Base-by-base conservation (phyloP, 768 basidiomycete species). In the Leccinum subgranulosum region DNA sequence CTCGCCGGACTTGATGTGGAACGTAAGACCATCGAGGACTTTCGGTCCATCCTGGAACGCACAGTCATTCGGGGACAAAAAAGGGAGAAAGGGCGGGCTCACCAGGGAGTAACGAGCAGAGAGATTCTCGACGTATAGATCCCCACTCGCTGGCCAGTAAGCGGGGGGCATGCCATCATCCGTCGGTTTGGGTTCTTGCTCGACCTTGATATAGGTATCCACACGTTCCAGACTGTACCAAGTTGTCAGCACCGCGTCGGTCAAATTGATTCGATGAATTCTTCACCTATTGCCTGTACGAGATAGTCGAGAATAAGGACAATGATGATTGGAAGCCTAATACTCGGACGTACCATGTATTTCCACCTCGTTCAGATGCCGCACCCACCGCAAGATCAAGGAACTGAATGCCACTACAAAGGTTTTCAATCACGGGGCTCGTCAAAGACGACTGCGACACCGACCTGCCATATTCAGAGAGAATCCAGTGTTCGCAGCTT, bases 341-440 rank as follows among this genome's bases (percentile, higher is more conserved):
- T 27, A 5, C 21, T 49, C 19, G 0, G 5, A 49, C 58, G 1
- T 45, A 86, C 81, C 80, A 27, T 69, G 59, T 33, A 79, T 75
- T 61, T 82, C 78, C 25, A 81, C 72, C n/a, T 73, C 69, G 61
- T 83, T 82, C 49, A 75, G 52, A 14, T 69, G 60, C n/a, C 79
- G 65, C 9, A 82, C 69, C 76, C 77, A 78, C 70, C 73, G 80
- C 43, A 88, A 66, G 45, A 88, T 83, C 70, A 80, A 66, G 15
- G 73, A 68, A 53, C 81, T 83, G 66, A 88, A 87, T 4, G 75
- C 77, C 21, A 86, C 81, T 75, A 49, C 27, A 14, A 19, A 28
- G 14, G n/a, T 27, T 9, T 17, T 61, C 14, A 23, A 12, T 17
- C 19, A 48, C 9, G 6, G 15, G 9, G 7, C 4, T 12, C 15